Conservation (phyloP, 73 alveolate species). For the Stentor roeselii region DNA sequence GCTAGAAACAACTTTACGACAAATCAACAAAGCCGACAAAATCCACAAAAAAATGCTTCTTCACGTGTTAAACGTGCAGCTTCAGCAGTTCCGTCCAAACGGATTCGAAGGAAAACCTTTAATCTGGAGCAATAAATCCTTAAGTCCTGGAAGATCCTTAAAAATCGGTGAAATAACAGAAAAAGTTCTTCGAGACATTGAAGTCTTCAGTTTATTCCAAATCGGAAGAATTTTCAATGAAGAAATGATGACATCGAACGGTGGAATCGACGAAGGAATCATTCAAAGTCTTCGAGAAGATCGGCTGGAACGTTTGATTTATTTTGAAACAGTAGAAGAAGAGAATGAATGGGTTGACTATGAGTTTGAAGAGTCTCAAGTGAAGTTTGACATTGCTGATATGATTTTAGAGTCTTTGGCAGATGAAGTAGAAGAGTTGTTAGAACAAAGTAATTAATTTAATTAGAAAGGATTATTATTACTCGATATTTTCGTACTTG, state of each 20-base stretch:
- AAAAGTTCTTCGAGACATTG: constrained; percentile 30
- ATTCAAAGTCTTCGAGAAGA: constrained; percentile 48
- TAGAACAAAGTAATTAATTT: too few species aligned
- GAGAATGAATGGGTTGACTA: constrained; percentile 50
- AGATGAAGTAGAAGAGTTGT: background rate
- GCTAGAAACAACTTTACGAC: constrained; percentile 37
- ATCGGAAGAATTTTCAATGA: constrained; percentile 8
- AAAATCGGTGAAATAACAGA: constrained; percentile 29
- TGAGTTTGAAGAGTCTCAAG: constrained; percentile 60
- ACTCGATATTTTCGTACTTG: too few species aligned
- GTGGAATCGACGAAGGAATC: constrained; percentile 44
- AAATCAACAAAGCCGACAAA: constrained; percentile 65
- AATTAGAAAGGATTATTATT: too few species aligned
- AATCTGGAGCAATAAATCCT: constrained; percentile 59
- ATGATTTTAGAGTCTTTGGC: constrained; percentile 51
- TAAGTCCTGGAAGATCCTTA: background rate
- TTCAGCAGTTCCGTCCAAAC: constrained; percentile 75
- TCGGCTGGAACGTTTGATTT: constrained; percentile 39
- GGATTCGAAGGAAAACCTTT: constrained; percentile 80
- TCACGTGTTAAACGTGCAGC: constrained; percentile 76
- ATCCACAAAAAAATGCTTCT: constrained; percentile 78
- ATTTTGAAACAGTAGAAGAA: constrained; percentile 43
- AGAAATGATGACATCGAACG: constrained; percentile 18
- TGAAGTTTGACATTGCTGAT: constrained; percentile 61
- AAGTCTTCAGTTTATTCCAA: constrained; percentile 32